Conservation (phyloP, 192 early-diverging fungal species). For the Coemansia sp. region DNA sequence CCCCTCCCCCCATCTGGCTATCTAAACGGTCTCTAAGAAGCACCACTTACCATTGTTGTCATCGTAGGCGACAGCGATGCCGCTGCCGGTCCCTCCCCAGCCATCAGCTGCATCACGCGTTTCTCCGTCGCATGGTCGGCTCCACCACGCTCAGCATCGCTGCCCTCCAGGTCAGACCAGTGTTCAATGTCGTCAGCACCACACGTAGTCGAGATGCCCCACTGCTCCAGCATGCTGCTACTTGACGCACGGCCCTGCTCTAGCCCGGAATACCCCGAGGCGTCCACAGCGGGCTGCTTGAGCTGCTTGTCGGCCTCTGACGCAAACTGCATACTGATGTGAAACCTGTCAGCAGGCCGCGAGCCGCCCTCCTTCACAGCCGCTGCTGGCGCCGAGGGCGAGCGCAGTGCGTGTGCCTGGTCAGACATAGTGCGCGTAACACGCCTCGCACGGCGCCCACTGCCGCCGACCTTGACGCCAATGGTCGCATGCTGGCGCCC, state of each 20-base stretch:
- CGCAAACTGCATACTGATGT: conserved; percentile 34
- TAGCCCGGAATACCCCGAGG: conserved; percentile 6
- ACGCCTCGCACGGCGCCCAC: neutral
- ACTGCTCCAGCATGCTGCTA: conserved; percentile 39
- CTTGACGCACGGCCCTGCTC: conserved; percentile 35
- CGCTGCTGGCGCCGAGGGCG: neutral
- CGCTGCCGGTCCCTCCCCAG: neutral
- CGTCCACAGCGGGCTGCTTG: neutral
- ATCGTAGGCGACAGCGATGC: neutral
- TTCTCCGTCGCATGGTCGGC: conserved; percentile 10
- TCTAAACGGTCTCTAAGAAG: neutral
- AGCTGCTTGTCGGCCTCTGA: neutral
- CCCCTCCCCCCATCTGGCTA: neutral
- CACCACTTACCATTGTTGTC: conserved; percentile 23
- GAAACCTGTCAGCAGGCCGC: conserved; percentile 11
- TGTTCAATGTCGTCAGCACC: neutral
- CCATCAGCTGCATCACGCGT: conserved; percentile 1
- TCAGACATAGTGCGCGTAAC: conserved; percentile 12
- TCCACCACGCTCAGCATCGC: too few species aligned
- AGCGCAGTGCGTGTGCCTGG: conserved; percentile 1
- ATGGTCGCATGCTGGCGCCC: neutral
- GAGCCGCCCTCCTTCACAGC: neutral
- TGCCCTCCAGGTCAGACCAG: neutral
- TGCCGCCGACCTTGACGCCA: conserved; percentile 1
- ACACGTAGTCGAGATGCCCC: conserved; percentile 32